phyloP scores from a whole-genome alignment of 352 stramenopile species.

The Phytopythium sindhum region DNA sequence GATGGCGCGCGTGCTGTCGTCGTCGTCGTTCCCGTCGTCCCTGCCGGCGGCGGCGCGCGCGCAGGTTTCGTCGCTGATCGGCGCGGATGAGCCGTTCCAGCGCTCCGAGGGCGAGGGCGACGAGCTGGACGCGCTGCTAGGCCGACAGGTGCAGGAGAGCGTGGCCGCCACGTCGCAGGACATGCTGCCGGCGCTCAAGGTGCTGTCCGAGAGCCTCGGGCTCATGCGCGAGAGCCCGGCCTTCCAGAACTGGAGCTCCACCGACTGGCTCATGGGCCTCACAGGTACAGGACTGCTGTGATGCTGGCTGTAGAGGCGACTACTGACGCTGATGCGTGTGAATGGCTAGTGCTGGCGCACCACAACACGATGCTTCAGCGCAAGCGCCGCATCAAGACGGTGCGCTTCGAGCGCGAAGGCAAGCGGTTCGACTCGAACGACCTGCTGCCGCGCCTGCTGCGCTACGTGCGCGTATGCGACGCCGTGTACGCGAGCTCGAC shows the following conservation, averaged over 20 bases:
- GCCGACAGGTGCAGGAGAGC: constrained; percentile 20
- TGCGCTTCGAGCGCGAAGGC: constrained; percentile 22
- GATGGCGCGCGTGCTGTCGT: not conserved
- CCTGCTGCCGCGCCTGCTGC: constrained; percentile 31
- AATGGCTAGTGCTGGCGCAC: constrained; percentile 43
- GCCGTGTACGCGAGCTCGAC: constrained; percentile 69
- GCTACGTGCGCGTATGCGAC: constrained; percentile 68
- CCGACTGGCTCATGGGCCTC: constrained; percentile 79
- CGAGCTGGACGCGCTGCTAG: constrained; percentile 19
- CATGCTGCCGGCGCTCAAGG: constrained; percentile 69
- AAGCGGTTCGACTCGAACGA: constrained; percentile 15
- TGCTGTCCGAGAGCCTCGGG: constrained; percentile 67
- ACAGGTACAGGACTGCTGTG: constrained; percentile 25
- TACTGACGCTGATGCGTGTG: not conserved
- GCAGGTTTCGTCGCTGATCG: too few relatives aligned
- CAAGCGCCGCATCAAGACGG: constrained; percentile 12
- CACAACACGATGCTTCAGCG: constrained; percentile 52
- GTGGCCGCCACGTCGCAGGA: constrained; percentile 48
- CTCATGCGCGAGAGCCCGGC: constrained; percentile 54
- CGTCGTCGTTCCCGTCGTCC: not conserved
- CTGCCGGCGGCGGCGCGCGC: too few relatives aligned
- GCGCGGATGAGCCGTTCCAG: not conserved
- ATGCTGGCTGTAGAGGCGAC: not conserved
- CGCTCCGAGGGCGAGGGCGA: not conserved
- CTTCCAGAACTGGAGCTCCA: constrained; percentile 65